Percentiles rank a stretch among this genome's conserved stretches.
phyloP scores from a whole-genome alignment of 331 rosid species.

The Rhamnella rubrinervis region DNA sequence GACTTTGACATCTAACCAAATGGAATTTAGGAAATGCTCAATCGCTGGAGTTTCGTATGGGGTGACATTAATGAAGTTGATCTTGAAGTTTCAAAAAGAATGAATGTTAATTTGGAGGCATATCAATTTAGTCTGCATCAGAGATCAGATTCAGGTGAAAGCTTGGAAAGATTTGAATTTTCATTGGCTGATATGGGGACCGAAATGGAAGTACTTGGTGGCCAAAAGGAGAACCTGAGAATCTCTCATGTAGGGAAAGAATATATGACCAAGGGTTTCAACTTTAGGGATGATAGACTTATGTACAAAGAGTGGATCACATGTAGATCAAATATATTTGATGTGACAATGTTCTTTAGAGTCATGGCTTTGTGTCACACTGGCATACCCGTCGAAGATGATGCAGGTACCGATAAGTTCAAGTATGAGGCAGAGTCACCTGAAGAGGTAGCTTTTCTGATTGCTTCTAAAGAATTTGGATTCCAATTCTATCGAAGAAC shows the following conservation, averaged over 20 bases:
- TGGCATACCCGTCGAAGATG: constrained; percentile 35
- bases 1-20: constrained; percentile 44
- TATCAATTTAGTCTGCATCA: constrained; percentile 19
- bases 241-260: constrained; percentile 2
- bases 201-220: constrained; percentile 9
- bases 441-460: constrained; percentile 42
- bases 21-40: constrained; percentile 49
- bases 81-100: constrained; percentile 23
- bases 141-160: constrained; percentile 11
- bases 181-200: constrained; percentile 15
- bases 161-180: constrained; percentile 23
- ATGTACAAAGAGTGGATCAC: constrained; percentile 27
- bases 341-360: constrained; percentile 31
- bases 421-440: constrained; percentile 53
- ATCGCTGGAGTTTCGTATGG: constrained; percentile 46
- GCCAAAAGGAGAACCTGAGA: constrained; percentile 9
- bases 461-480: constrained; percentile 39
- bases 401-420: constrained; percentile 13
- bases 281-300: constrained; percentile 35
- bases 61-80: constrained; percentile 32
- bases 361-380: constrained; percentile 48
- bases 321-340: constrained; percentile 12
- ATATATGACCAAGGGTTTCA: constrained; percentile 33
- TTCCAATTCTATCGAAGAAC: constrained; percentile 35
- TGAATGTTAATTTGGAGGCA: constrained; percentile 24